Evolutionary conservation across 2,329 filamentous ascomycete species (phyloP), one percentile per base, ranked within the genome.

Genomic region (Rugonectria rugulosa): DNA sequence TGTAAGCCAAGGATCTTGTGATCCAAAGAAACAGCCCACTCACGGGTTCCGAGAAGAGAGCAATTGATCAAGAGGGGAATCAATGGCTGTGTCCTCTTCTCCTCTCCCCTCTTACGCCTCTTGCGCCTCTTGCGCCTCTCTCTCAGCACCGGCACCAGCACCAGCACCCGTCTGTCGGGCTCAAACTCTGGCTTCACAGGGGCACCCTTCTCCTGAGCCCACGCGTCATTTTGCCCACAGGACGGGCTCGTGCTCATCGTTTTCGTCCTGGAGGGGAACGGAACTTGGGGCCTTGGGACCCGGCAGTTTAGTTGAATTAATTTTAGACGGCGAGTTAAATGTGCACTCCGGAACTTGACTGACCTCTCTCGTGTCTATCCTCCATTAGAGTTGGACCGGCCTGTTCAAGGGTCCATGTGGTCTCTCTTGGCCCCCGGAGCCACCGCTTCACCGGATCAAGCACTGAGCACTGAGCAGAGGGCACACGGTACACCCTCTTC

Each of bases 181-280:
- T 49, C 40, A 31, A 55, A 55, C 52, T 55, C 14, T 55, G 31
- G 15, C 24, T 34, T 41, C 27, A 27, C 40, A 53, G 50, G 50
- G 50, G 50, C 11, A 65, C 63, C 57, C 71, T 62, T 70, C 69
- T 56, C 29, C 37, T 41, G 32, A 41, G 37, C 70, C 57, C 69
- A 72, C 8, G 69, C 72, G 48, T 59, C 60, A 61, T 63, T 50
- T 55, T 44, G 42, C 51, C 27, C 23, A 23, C 48, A 48, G 32
- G 41, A 46, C 38, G 34, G 51, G 44, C 53, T 52, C 36, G 29
- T 37, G 47, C 34, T 29, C 43, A 34, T 46, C 19, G 3, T 23
- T 21, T 15, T 19, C 27, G 15, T 36, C 6, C 15, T 14, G n/a
- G 5, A 17, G 5, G 19, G n/a, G 17, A n/a, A n/a, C n/a, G n/a